Evolutionary conservation across 1,139 yeast genomes (phyloP), one percentile per base, ranked within the genome.

Genomic region (Trichomonascaceae sp.): DNA sequence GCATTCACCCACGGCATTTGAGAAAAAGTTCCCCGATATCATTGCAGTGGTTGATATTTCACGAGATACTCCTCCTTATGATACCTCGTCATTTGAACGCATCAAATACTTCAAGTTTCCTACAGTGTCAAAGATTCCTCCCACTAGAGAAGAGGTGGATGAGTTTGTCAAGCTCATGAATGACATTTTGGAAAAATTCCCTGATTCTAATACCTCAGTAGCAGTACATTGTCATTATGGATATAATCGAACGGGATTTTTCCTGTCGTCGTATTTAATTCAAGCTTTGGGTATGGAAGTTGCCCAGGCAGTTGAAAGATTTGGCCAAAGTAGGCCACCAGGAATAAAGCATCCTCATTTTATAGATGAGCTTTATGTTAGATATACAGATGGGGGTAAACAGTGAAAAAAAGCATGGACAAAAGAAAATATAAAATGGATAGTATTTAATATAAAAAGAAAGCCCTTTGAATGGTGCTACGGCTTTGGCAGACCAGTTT

Each of bases 211-310:
- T 1, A 55, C 61, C 36, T 38, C 22, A 13, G 45, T 85, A 4
- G 90, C 80, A 0, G 85, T 86, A 3, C 95, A 86, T 68, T 86
- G 95, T 66, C 95, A 86, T 66, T 86, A 86, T 65, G 95, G 95
- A 2, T 87, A 85, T 68, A 86, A 86, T 66, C 72, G 95, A 53
- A 86, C 95, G 0, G 95, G 95, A 1, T 86, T 82, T 63, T 75
- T 86, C 56, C 80, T 86, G 24, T 83, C 88, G 63, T 81, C 87
- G 62, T 86, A 83, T 65, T 72, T 86, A 63, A 76, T 86, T 45
- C 89, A 84, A 61, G 71, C 71, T 54, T 69, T 80, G 27, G 82
- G 82, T 0, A 80, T 86, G 80, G 63, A 77, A 2, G 87, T 85
- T 3, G 73, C 72, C 49, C 86, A 83, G 50, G 88, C 93, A 0